Conservation (phyloP, 2,329 filamentous ascomycete genomes). For the Ophiosphaerella korrae region DNA sequence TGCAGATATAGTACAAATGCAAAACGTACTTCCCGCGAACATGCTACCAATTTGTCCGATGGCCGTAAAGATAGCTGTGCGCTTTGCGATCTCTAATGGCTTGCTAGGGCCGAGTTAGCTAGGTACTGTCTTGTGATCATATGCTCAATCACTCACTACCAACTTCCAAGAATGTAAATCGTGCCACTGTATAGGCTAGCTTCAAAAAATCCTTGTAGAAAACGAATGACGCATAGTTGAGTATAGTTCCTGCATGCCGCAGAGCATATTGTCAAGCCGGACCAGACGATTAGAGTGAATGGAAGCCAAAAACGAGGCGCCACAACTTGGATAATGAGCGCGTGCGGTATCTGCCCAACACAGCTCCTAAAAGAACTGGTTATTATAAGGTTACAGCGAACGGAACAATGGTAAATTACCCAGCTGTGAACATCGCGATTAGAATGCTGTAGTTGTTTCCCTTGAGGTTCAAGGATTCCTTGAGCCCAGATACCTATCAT, state of each 20-base stretch:
- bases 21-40: slow-evolving; percentile 24
- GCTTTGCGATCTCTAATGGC: slow-evolving; percentile 34
- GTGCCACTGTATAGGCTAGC: slow-evolving; percentile 36
- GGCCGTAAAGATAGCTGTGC: slow-evolving; percentile 38
- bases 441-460: slow-evolving; percentile 39
- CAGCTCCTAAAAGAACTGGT: slow-evolving; percentile 18
- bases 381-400: background rate
- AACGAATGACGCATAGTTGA: slow-evolving; percentile 32
- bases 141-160: slow-evolving; percentile 20
- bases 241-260: slow-evolving; percentile 33
- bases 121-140: background rate
- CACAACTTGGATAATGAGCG: slow-evolving; percentile 34
- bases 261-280: slow-evolving; percentile 35
- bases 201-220: slow-evolving; percentile 36
- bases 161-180: slow-evolving; percentile 38
- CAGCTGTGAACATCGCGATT: slow-evolving; percentile 35
- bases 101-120: slow-evolving; percentile 17
- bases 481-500: slow-evolving; percentile 28
- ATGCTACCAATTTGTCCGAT: slow-evolving; percentile 38
- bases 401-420: slow-evolving; percentile 10
- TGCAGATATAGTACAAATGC: no score
- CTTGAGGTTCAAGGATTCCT: slow-evolving; percentile 27
- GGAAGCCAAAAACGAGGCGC: slow-evolving; percentile 37
- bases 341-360: slow-evolving; percentile 37
- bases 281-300: slow-evolving; percentile 35